A percentile compares a stretch with the other conserved stretches of the same genome.
phyloP scores from a whole-genome alignment of 2,329 filamentous ascomycete species.

The Cercospora berteroae region DNA sequence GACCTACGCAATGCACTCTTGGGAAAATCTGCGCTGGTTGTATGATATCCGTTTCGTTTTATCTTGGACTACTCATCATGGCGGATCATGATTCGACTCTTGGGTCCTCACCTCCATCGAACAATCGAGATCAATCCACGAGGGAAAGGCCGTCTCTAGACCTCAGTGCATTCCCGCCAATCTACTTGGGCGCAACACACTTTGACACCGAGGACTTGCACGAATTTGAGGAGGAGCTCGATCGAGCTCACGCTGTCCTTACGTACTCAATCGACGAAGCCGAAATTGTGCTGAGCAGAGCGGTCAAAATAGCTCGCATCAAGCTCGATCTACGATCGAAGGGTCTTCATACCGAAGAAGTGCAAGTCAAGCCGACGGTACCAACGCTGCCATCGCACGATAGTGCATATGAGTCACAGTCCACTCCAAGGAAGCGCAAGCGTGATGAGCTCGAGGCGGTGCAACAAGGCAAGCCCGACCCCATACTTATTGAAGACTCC shows the following conservation, averaged over 20 bases:
- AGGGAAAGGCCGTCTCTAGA: slow-evolving; percentile 33
- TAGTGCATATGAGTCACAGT: neutral
- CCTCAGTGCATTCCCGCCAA: slow-evolving; percentile 55
- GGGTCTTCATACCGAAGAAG: slow-evolving; percentile 54
- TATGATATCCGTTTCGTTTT: neutral
- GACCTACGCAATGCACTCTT: neutral
- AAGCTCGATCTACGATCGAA: slow-evolving; percentile 72
- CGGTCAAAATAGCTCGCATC: slow-evolving; percentile 68
- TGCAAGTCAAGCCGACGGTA: neutral
- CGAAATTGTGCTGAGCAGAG: slow-evolving; percentile 69
- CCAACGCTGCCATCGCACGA: neutral
- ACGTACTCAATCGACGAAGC: slow-evolving; percentile 73
- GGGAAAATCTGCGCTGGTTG: neutral
- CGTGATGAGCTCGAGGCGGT: neutral
- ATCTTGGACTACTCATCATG: neutral
- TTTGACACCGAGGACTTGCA: slow-evolving; percentile 63
- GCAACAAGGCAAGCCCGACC: slow-evolving; percentile 13
- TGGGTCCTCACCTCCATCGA: slow-evolving; percentile 7
- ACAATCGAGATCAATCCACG: neutral
- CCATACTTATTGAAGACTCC: slow-evolving; percentile 31
- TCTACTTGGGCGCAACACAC: slow-evolving; percentile 72
- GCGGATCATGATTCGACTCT: neutral
- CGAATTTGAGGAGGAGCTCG: slow-evolving; percentile 62
- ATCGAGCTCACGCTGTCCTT: slow-evolving; percentile 54
- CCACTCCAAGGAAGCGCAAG: slow-evolving; percentile 16